Evolutionary conservation across 495 filamentous ascomycete species (phyloP).

Genomic region (Jackrogersella minutella): DNA sequence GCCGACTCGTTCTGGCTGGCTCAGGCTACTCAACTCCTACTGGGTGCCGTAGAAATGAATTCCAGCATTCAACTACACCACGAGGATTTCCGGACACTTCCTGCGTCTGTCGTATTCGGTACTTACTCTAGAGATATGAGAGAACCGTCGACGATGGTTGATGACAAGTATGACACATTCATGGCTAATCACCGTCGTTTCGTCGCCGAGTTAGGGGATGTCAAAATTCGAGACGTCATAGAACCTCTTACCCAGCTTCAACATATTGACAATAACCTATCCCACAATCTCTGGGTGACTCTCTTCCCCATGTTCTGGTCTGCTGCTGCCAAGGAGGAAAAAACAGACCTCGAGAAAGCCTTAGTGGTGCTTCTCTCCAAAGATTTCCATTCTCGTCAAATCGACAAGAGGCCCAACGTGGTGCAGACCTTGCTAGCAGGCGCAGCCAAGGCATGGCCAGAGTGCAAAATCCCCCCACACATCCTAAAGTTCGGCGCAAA

Average conservation of each 20-base stretch:
- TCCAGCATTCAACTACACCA: conserved; percentile 74
- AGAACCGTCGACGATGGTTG: conserved; percentile 75
- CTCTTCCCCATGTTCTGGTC: conserved; percentile 96
- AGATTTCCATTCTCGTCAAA: conserved; percentile 91
- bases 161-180: conserved; percentile 81
- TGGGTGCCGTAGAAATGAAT: conserved; percentile 89
- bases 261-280: conserved; percentile 80
- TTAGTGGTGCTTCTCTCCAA: conserved; percentile 87
- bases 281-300: conserved; percentile 87
- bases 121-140: conserved; percentile 76
- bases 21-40: conserved; percentile 88
- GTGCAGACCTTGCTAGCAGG: conserved; percentile 90
- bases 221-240: conserved; percentile 84
- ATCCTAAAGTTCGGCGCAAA: conserved; percentile 91
- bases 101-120: conserved; percentile 72
- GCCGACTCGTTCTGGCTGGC: conserved; percentile 95
- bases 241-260: conserved; percentile 95
- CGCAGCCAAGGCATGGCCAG: conserved; percentile 78
- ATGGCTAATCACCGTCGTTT: conserved; percentile 83
- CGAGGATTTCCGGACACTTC: conserved; percentile 82
- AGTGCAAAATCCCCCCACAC: conserved; percentile 92
- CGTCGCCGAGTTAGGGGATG: conserved; percentile 78
- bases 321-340: conserved; percentile 82
- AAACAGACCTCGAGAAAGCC: conserved; percentile 88
- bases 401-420: conserved; percentile 94